phyloP scores from a whole-genome alignment of 371 early-diverging fungal species.

The Dinochytrium kinnereticum region DNA sequence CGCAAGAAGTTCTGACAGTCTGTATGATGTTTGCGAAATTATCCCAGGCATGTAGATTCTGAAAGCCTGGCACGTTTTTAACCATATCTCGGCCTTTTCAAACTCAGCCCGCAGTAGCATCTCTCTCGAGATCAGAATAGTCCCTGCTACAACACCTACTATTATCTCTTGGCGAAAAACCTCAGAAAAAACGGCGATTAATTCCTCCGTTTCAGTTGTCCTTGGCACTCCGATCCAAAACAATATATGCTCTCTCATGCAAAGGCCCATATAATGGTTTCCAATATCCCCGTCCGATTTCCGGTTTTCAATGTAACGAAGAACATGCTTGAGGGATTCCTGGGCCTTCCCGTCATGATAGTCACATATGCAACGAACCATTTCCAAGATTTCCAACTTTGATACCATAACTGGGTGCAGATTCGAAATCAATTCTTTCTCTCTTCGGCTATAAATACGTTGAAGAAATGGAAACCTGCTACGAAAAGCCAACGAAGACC shows the following conservation, averaged over 20 bases:
- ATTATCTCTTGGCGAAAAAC: no score
- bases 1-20: no score
- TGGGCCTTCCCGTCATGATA: neutral
- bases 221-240: neutral
- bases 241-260: neutral
- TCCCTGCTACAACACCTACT: no score
- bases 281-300: neutral
- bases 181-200: no score
- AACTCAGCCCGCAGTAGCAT: no score
- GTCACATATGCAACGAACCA: neutral
- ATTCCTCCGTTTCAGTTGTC: neutral
- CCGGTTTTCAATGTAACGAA: neutral
- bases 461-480: neutral
- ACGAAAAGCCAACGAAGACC: neutral
- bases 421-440: neutral
- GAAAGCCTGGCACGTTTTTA: neutral
- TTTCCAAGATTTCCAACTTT: neutral
- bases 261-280: neutral
- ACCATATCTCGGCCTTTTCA: neutral
- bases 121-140: no score
- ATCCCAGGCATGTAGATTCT: neutral
- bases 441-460: neutral
- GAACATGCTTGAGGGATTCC: neutral
- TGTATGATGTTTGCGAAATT: no score
- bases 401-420: neutral